Conservation (phyloP, 495 filamentous ascomycete species). For the Neurospora hispaniola region DNA sequence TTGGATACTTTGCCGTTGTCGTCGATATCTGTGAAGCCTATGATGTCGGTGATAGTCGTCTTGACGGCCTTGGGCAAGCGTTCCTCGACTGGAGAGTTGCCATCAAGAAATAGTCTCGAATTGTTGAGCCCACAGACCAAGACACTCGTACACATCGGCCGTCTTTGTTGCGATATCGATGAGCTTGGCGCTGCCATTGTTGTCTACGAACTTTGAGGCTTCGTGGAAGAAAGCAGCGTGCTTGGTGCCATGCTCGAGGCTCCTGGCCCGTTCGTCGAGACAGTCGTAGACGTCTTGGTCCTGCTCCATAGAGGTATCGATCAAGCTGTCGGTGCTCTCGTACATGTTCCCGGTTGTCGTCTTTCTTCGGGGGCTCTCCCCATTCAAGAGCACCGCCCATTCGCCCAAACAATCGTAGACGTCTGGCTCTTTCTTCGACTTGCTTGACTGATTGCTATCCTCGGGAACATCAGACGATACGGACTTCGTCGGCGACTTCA, state of each 20-base stretch:
- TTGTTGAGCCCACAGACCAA: neutral
- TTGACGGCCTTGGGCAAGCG: neutral
- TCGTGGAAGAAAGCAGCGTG: neutral
- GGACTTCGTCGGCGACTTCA: too few relatives aligned
- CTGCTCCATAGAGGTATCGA: neutral
- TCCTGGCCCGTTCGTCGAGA: neutral
- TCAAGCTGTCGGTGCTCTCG: neutral
- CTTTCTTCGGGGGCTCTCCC: neutral
- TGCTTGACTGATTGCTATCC: neutral
- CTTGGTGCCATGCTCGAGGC: neutral
- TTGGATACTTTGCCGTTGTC: neutral
- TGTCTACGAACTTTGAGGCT: rapidly evolving
- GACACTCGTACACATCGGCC: neutral
- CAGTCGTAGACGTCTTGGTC: neutral
- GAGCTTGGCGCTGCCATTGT: neutral
- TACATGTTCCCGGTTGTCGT: neutral
- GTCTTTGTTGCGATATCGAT: neutral
- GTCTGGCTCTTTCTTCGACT: neutral
- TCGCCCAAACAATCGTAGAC: neutral
- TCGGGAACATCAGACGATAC: neutral
- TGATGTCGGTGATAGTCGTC: neutral
- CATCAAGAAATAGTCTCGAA: neutral
- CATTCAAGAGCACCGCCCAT: neutral
- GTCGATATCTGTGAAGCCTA: neutral
- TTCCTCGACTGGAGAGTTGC: neutral